Percentiles rank a stretch among this genome's conserved stretches.
phyloP scores from a whole-genome alignment of 768 basidiomycete genomes.

The Phaeotremella fagi region DNA sequence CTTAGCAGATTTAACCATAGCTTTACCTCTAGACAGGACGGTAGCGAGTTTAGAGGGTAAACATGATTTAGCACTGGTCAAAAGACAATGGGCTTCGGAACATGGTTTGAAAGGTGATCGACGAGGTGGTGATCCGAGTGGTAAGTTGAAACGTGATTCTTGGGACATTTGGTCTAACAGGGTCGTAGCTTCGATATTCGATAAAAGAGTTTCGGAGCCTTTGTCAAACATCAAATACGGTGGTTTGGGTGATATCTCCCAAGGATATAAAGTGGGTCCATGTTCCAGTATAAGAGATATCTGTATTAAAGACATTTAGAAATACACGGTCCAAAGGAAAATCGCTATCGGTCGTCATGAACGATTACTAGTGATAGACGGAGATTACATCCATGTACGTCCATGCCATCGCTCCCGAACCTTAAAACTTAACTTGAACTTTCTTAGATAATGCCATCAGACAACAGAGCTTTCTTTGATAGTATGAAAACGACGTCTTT shows the following conservation, averaged over 20 bases:
- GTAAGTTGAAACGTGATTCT: constrained; percentile 49
- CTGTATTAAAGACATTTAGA: constrained; percentile 54
- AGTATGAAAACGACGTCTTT: constrained; percentile 87
- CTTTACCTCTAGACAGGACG: constrained; percentile 86
- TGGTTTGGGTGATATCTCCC: constrained; percentile 65
- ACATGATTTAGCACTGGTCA: constrained; percentile 73
- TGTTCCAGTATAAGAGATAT: neutral
- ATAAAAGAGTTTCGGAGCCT: constrained; percentile 76
- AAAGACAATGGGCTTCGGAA: constrained; percentile 66
- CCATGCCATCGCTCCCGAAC: neutral
- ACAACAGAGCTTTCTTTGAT: constrained; percentile 76
- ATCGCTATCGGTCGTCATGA: constrained; percentile 90
- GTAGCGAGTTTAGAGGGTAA: constrained; percentile 92
- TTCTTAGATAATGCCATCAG: constrained; percentile 75
- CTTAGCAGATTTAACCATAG: constrained; percentile 50
- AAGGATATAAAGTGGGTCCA: constrained; percentile 72
- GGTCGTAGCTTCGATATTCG: constrained; percentile 74
- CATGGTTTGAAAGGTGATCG: constrained; percentile 66
- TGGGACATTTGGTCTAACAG: neutral
- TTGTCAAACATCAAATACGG: constrained; percentile 54
- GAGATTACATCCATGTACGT: constrained; percentile 79
- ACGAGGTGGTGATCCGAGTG: constrained; percentile 76
- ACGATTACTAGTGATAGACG: constrained; percentile 87
- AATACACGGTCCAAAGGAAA: constrained; percentile 88
- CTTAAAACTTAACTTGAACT: neutral